Evolutionary conservation across 2,329 filamentous ascomycete species (phyloP), one percentile per base, ranked within the genome.

Genomic region (Penicillium sp.): DNA sequence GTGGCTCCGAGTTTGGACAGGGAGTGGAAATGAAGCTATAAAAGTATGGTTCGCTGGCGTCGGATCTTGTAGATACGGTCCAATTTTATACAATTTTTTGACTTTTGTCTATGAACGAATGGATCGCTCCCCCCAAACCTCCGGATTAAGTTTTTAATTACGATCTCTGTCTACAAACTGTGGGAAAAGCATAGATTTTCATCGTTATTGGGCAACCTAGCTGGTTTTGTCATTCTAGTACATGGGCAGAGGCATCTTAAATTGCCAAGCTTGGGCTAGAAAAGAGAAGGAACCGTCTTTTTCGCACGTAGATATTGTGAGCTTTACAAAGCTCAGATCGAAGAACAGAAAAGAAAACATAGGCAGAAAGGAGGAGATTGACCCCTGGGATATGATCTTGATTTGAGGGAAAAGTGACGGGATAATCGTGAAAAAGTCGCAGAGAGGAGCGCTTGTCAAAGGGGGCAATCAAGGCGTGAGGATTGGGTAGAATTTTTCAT

Each of bases 51-150:
- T 61, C 52, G 64, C 46, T 21, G 62, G 61, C 62, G 62, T 63
- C 46, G 46, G 51, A 55, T 63, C 46, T 51, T 62, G 59, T 60
- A 66, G 58, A 70, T 69, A 70, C 63, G 67, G 50, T 51, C n/a
- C n/a, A n/a, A n/a, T 56, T 59, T 54, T 60, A 60, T 56, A 61
- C 45, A 58, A 49, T 53, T 58, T 58, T 51, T 56, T 58, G 52
- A 47, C 51, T 62, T 58, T 65, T 56, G 52, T 59, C 56, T 57
- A 50, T 54, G 53, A 39, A 46, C 23, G 50, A 42, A 48, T 51
- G 37, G 34, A 34, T 60, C n/a, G n/a, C n/a, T n/a, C n/a, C n/a
- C n/a, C n/a, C n/a, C n/a, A n/a, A n/a, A n/a, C n/a, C n/a, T n/a
- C n/a, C n/a, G n/a, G n/a, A n/a, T n/a, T n/a, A n/a, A n/a, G n/a